phyloP scores from a whole-genome alignment of 441 rosid genomes.

The Gossypium trilobum region DNA sequence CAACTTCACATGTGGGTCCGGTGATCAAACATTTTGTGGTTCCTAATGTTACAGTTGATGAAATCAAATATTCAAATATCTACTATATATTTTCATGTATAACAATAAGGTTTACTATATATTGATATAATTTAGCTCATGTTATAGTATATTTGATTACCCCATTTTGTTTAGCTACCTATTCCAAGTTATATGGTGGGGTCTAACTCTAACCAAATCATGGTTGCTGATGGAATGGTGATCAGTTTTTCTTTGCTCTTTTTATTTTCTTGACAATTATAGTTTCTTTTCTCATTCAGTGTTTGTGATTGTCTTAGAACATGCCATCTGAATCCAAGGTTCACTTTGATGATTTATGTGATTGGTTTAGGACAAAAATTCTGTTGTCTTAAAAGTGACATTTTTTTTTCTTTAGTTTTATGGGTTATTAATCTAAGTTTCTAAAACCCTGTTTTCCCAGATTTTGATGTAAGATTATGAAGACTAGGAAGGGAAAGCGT shows the following conservation, averaged over 20 bases:
- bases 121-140: background rate
- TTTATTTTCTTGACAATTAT: slow-evolving; percentile 7
- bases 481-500: slow-evolving; percentile 34
- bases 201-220: slow-evolving; percentile 23
- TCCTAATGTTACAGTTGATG: background rate
- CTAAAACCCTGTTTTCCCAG: slow-evolving; percentile 1
- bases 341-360: too few species aligned
- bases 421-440: background rate
- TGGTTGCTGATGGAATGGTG: slow-evolving; percentile 15
- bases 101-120: background rate
- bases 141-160: background rate
- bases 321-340: background rate
- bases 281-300: slow-evolving; percentile 20
- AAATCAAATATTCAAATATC: background rate
- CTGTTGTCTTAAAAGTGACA: slow-evolving; percentile 30
- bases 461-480: slow-evolving; percentile 31
- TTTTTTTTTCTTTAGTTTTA: background rate
- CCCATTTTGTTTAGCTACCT: slow-evolving; percentile 20
- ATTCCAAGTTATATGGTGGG: slow-evolving; percentile 22
- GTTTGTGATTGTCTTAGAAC: slow-evolving; percentile 6
- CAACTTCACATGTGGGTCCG: slow-evolving; percentile 36
- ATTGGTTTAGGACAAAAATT: background rate
- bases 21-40: slow-evolving; percentile 19
- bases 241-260: background rate
- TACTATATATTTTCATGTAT: background rate